Evolutionary conservation across 139 green algal genomes (phyloP).

Genomic region (Tetraselmis chui): DNA sequence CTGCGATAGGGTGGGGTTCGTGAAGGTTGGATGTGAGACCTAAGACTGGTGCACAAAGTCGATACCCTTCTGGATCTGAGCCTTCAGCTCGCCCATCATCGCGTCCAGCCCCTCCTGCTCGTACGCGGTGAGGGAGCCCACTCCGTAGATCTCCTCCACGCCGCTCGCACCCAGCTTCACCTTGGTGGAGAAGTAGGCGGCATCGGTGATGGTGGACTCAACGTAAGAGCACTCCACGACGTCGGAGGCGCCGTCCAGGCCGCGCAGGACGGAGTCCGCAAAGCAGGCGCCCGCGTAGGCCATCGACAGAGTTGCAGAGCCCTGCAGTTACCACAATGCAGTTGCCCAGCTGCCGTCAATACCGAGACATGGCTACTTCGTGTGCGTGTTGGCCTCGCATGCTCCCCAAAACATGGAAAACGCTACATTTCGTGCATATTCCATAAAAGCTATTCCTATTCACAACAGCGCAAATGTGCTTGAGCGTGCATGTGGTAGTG

Average conservation of each 20-base stretch:
- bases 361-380: no score
- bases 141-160: constrained; percentile 63
- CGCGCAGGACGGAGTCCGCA: constrained; percentile 83
- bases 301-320: constrained; percentile 96
- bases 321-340: no score
- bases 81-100: constrained; percentile 74
- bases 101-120: constrained; percentile 78
- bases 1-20: no score
- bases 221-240: constrained; percentile 84
- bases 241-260: constrained; percentile 76
- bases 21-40: neutral
- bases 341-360: no score
- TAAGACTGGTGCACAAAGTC: constrained; percentile 55
- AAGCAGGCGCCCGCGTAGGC: constrained; percentile 95
- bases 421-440: no score
- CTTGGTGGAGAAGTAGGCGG: constrained; percentile 92
- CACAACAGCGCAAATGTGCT: no score
- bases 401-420: no score
- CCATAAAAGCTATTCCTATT: no score
- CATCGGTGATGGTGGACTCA: constrained; percentile 61
- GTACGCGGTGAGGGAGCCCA: constrained; percentile 77
- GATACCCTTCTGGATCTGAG: constrained; percentile 82
- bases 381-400: no score
- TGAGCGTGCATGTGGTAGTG: no score
- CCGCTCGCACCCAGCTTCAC: constrained; percentile 67